Evolutionary conservation across 768 basidiomycete species (phyloP), one percentile per base, ranked within the genome.

Genomic region (Auricularia cornea): DNA sequence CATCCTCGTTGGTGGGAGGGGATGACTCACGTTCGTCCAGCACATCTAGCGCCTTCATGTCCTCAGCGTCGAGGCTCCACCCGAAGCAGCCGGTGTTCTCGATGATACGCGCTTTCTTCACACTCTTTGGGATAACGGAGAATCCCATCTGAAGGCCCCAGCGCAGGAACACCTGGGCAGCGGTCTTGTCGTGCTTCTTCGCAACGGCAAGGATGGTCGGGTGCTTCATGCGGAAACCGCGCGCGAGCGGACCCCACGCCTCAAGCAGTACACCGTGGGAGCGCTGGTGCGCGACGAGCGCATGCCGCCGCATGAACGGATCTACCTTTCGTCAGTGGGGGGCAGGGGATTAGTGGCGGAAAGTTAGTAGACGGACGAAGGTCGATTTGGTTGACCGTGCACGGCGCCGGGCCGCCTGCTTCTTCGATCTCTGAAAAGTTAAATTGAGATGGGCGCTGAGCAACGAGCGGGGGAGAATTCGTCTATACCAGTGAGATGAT

Each of bases 201-300:
- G 81, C 80, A 40, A 84, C 74, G 33, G 69, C 69, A 29, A 71
- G 70, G 66, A 90, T 76, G 11, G 73, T 72, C 23, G 84, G 81
- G 72, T 88, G 83, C 23, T 81, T 70, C 74, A 92, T 88, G 56
- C 85, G 80, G 72, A 84, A 76, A 12, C 83, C 86, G 26, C 88
- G 79, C 20, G 84, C 88, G 5, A 91, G 79, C 3, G 88, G 87
- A 10, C 79, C 88, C 88, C 89, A 91, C 5, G 88, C 88, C 84
- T 87, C 65, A 31, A 67, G 63, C 32, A 48, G 11, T 60, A 85
- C 88, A 78, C 89, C 83, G 11, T 90, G 77, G 11, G 81, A 71
- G 63, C 92, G 87, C 20, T 76, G 79, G 67, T 83, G 76, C 64
- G 82, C 71, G 31, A 90, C 86, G 57, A 89, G 82, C 57, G 85